Base-by-base conservation (phyloP, 495 filamentous ascomycete genomes). In the Neurospora pannonica region DNA sequence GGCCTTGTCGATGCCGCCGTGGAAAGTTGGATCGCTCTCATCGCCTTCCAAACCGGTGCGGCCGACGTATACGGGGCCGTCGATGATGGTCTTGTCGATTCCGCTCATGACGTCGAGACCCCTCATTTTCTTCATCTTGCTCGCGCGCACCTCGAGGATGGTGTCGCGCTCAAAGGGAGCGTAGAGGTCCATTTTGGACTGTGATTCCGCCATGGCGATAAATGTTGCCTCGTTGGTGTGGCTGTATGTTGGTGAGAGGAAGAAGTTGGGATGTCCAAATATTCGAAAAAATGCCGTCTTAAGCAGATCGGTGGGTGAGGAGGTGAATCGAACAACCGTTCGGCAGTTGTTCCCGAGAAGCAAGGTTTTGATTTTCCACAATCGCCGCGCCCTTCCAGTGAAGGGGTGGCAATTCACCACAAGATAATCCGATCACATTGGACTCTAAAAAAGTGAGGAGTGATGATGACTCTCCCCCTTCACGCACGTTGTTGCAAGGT, bases 1-100 rank as follows among this genome's bases (percentile, higher is more conserved):
- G 3, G 88, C 88, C 77, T 89, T 89, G 71, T 90, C 88, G 0
- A 75, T 73, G 1, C 86, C 87, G 42, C 87, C 87, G 74, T 90
- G 88, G 60, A 86, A 87, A 1, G 84, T 85, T 7, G 82, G 82
- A 74, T 88, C 88, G 67, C 89, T 88, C 77, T 89, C 88, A 74
- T 90, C 88, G 71, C 81, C 82, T 34, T 85, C 83, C 24, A 89
- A 80, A 3, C 88, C 88, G 9, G 83, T 70, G 36, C 76, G 80
- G 19, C 81, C 79, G 72, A 88, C 82, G n/a, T 79, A 77, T 15
- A 88, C 80, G 10, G 82, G 81, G 5, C 81, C 83, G 13, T 76
- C 34, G 7, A 79, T 76, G n/a, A 80, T 8, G 0, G 73, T 70
- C 75, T 90, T 90, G 76, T 88, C 84, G 78, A 90, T 90, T 0